phyloP scores from a whole-genome alignment of 139 green algal genomes.

The Axilococcus clingmanii region DNA sequence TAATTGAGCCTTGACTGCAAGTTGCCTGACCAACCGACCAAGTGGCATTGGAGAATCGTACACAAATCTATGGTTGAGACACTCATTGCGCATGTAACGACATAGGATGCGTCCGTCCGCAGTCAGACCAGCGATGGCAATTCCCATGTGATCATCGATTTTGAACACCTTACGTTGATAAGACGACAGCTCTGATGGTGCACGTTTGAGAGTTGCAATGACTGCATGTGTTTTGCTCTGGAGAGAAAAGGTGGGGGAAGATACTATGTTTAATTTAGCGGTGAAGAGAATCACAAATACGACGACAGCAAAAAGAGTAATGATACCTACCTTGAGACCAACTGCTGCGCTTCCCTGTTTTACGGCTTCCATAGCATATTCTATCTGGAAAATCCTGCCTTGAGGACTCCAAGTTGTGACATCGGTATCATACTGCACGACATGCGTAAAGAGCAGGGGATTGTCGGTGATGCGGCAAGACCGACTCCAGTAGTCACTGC shows the following conservation, averaged over 20 bases:
- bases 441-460: no score
- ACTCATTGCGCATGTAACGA: constrained; percentile 95
- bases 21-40: constrained; percentile 71
- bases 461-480: no score
- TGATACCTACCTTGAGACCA: constrained; percentile 64
- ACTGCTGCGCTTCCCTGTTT: constrained; percentile 94
- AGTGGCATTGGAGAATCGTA: constrained; percentile 85
- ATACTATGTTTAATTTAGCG: background rate
- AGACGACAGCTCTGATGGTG: constrained; percentile 79
- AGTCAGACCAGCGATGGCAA: constrained; percentile 87
- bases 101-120: constrained; percentile 88
- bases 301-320: background rate
- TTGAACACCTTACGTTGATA: constrained; percentile 92
- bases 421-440: constrained; percentile 96
- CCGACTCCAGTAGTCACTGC: no score
- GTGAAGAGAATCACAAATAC: background rate
- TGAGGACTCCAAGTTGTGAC: constrained; percentile 93
- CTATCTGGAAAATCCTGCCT: constrained; percentile 89
- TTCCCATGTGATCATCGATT: constrained; percentile 96
- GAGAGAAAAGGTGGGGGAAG: background rate
- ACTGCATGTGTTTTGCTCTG: constrained; percentile 83
- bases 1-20: constrained; percentile 89
- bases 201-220: constrained; percentile 82
- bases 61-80: constrained; percentile 87
- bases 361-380: constrained; percentile 98